Conservation (phyloP, 768 basidiomycete species). For the Rhodosporidiobolus odoratus region DNA sequence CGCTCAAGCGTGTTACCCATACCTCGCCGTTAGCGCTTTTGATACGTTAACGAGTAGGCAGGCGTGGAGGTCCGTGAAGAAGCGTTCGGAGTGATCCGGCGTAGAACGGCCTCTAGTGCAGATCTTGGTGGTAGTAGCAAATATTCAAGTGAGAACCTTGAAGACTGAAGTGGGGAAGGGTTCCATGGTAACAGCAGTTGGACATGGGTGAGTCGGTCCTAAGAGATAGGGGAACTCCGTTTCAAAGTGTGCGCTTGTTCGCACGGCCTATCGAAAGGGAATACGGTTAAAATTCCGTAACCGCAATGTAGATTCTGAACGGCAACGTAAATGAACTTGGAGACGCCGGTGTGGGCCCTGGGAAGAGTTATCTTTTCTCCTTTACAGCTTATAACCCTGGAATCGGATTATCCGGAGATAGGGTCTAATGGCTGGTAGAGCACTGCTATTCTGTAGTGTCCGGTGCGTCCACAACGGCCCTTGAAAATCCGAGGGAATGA, state of each 20-base stretch:
- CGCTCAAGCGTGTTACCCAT: conserved; percentile 80
- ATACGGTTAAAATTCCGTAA: too few relatives aligned
- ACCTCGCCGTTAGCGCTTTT: conserved; percentile 67
- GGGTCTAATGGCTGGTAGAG: too few relatives aligned
- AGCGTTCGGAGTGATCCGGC: conserved; percentile 69
- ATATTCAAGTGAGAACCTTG: conserved; percentile 80
- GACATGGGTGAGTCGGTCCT: conserved; percentile 80
- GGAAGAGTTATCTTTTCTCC: conserved; percentile 76
- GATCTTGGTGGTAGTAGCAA: conserved; percentile 86
- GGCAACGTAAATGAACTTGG: conserved; percentile 64
- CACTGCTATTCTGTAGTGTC: too few relatives aligned
- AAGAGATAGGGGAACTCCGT: too few relatives aligned
- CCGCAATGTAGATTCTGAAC: too few relatives aligned
- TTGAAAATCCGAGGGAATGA: too few relatives aligned
- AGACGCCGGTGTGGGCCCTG: conserved; percentile 62
- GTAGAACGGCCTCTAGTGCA: conserved; percentile 74
- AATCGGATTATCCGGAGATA: too few relatives aligned
- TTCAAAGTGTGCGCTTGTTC: too few relatives aligned
- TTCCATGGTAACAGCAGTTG: conserved; percentile 82
- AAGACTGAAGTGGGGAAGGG: conserved; percentile 85
- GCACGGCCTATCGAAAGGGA: too few relatives aligned
- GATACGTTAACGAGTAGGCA: conserved; percentile 70
- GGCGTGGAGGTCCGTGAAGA: conserved; percentile 71
- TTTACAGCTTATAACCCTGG: too few relatives aligned
- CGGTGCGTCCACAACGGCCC: too few relatives aligned